Evolutionary conservation across 2,329 filamentous ascomycete species (phyloP), one percentile per base, ranked within the genome.

Genomic region (Apiospora marii): DNA sequence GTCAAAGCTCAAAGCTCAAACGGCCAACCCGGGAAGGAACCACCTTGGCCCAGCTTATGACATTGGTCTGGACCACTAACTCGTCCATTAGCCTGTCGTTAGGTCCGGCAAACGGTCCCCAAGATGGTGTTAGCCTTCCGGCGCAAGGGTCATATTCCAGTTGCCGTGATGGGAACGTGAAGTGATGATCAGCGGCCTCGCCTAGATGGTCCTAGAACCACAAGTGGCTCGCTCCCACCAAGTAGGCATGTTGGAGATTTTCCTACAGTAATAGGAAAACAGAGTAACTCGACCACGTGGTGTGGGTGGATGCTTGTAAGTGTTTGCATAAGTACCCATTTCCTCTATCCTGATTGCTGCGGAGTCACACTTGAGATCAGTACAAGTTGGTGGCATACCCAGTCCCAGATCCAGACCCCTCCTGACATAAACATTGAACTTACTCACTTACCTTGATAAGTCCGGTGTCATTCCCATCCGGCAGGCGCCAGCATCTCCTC

Each of bases 1-100:
- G 58, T 41, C 58, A 10, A 64, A 64, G 58, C 53, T 64, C 58
- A 64, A 64, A 64, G 58, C 58, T 64, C 58, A 41, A 64, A 64
- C 58, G 58, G 22, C 10, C 22, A 41, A 41, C 30, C 58, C 34
- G 22, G 58, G 58, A 41, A 64, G 58, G 34, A 64, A 14, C 58
- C 34, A 37, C 30, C 58, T 64, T 41, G 13, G 58, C 14, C 13
- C 53, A 30, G 53, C 53, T 58, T 58, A 14, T 34, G 27, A 34
- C 30, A 34, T 58, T 34, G 53, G 53, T 58, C 53, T 58, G 53
- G 53, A 58, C 58, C 58, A 22, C 58, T 64, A 64, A 41, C 58
- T 41, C 58, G 1, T 3, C 41, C 30, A 24, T 64, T 64, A 64
- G 58, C n/a, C 58, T 30, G 4, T 41, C 22, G 19, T 41, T 64